Conservation (phyloP, 2,329 filamentous ascomycete genomes). For the Arthroderma sp. region DNA sequence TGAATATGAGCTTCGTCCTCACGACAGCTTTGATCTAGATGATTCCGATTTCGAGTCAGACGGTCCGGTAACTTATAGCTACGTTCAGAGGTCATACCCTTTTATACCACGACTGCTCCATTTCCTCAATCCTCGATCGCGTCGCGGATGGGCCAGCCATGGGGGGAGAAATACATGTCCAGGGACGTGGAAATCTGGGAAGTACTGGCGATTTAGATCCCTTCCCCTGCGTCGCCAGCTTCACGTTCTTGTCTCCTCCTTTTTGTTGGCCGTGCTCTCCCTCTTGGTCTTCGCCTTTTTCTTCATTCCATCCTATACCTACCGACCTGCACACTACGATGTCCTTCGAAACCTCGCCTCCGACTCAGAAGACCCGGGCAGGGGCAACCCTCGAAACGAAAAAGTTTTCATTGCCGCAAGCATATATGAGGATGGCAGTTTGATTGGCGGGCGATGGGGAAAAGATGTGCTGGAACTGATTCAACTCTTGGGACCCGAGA, state of each 20-base stretch:
- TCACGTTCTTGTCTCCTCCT: slow-evolving; percentile 19
- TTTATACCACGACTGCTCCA: too few relatives aligned
- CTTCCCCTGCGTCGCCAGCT: slow-evolving; percentile 18
- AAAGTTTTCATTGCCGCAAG: slow-evolving; percentile 63
- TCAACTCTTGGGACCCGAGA: slow-evolving; percentile 51
- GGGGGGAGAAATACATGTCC: neutral
- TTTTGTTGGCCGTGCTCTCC: slow-evolving; percentile 18
- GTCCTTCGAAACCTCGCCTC: slow-evolving; percentile 21
- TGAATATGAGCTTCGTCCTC: slow-evolving; percentile 16
- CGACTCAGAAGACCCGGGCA: slow-evolving; percentile 22
- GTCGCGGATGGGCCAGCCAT: too few relatives aligned
- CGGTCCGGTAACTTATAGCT: slow-evolving; percentile 16
- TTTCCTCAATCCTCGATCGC: too few relatives aligned
- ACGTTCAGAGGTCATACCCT: slow-evolving; percentile 13
- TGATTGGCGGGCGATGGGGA: slow-evolving; percentile 54
- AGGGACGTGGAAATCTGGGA: slow-evolving; percentile 1
- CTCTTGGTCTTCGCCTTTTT: slow-evolving; percentile 32
- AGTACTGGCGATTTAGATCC: slow-evolving; percentile 13
- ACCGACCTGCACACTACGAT: slow-evolving; percentile 40
- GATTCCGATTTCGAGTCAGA: slow-evolving; percentile 31
- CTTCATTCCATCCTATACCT: slow-evolving; percentile 45
- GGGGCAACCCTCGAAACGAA: slow-evolving; percentile 44
- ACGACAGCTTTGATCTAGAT: slow-evolving; percentile 29
- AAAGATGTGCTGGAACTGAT: slow-evolving; percentile 47
- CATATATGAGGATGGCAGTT: slow-evolving; percentile 51